Percentiles rank a stretch among this genome's conserved stretches.
Evolutionary conservation across 768 basidiomycete species (phyloP).

Genomic region (Lentinula lateritia): DNA sequence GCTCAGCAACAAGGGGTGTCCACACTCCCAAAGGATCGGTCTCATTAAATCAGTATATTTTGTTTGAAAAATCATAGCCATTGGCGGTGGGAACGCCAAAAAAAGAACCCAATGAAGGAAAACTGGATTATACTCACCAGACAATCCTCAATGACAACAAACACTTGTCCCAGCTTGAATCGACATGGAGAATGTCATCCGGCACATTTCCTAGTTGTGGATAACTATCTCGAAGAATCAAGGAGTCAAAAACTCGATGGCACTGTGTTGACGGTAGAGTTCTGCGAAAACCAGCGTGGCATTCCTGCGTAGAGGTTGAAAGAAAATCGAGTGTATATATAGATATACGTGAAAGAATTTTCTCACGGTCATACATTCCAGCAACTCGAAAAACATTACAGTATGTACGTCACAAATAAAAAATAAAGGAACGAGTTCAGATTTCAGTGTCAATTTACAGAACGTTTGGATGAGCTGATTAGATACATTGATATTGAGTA

Average conservation of each 20-base stretch:
- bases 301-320: neutral
- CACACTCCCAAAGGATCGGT: slow-evolving; percentile 8
- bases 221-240: neutral
- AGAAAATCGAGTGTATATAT: neutral
- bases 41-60: slow-evolving; percentile 14
- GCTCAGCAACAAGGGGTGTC: slow-evolving; percentile 8
- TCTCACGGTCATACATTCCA: neutral
- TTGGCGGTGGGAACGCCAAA: too few relatives aligned
- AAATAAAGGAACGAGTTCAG: neutral
- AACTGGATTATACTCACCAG: too few relatives aligned
- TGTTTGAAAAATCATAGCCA: slow-evolving; percentile 2
- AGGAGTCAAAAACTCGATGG: too few relatives aligned
- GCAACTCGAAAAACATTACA: neutral
- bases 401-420: too few relatives aligned
- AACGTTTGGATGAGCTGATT: neutral
- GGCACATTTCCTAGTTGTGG: slow-evolving; percentile 1
- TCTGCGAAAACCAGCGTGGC: neutral
- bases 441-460: neutral
- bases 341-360: neutral
- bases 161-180: neutral
- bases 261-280: neutral
- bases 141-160: neutral
- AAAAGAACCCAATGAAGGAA: too few relatives aligned
- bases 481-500: neutral
- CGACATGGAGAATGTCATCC: neutral